Base-by-base conservation (phyloP, 805 yeast genomes). In the Cyberlindnera nakhonratchasimensis region DNA sequence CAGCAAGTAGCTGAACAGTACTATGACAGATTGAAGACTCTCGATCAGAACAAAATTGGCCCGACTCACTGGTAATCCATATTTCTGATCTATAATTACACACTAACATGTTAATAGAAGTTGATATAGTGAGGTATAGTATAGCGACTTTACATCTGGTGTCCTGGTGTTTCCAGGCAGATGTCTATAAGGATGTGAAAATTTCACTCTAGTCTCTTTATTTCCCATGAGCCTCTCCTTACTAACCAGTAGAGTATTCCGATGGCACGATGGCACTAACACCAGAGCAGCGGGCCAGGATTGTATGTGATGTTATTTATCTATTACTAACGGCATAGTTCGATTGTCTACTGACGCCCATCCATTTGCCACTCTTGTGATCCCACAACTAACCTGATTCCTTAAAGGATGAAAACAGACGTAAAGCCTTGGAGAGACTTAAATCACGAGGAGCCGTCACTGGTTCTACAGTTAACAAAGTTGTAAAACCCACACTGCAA, bases 331-430 rank as follows among this genome's bases (percentile, higher is more conserved):
- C 14, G 11, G 28, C 18, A 8, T 28, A 4, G 6, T 9, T 8
- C n/a, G 18, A 17, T 6, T 28, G 8, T 14, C 4, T 6, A 6
- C 30, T 18, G 30, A 16, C 4, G 17, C 17, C n/a, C 19, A 7
- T 13, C 17, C 4, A 11, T 23, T 33, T 29, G 36, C 29, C 40
- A 36, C 40, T 31, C 20, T 28, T 28, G 14, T 23, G 10, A 11
- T 23, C 14, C 10, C 29, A 10, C 29, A 10, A 34, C 37, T 34
- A 23, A 34, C 37, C 14, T 24, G 3, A 13, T 25, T 20, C 13
- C 6, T 4, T n/a, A 7, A 29, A 79, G 86, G 86, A 79, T 37
- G 80, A 75, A 22, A 83, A 82, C 56, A 67, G 93, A 47, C 69
- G 71, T 33, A 70, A 70, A 40, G 88, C 89, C 0, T 53, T 81